Conservation (phyloP, 2,329 filamentous ascomycete genomes). For the Aspergillus sp. region DNA sequence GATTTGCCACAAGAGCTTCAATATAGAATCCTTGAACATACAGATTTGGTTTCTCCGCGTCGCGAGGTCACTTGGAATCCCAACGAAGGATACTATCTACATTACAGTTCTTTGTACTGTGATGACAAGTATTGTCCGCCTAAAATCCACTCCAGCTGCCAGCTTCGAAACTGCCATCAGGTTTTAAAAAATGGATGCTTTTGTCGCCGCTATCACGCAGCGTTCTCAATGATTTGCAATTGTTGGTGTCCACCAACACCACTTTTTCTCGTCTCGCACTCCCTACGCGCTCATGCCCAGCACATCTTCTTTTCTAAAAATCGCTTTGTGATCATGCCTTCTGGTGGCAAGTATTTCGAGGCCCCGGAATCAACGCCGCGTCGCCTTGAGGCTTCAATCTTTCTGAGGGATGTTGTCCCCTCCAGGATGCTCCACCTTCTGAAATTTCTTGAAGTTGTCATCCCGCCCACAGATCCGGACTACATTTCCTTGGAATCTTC, state of each 20-base stretch:
- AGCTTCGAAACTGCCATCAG: background rate
- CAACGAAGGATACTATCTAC: background rate
- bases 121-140: background rate
- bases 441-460: background rate
- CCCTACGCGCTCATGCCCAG: background rate
- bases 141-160: background rate
- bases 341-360: background rate
- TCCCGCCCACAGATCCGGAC: background rate
- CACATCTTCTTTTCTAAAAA: background rate
- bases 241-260: background rate
- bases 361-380: background rate
- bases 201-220: background rate
- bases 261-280: background rate
- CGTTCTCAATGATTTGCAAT: background rate
- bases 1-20: background rate
- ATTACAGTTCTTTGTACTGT: background rate
- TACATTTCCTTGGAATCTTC: background rate
- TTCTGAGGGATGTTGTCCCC: background rate
- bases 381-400: background rate
- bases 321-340: background rate
- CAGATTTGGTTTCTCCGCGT: background rate
- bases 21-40: background rate
- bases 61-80: background rate
- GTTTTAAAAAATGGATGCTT: background rate
- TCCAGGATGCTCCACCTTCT: background rate